These are phyloP conservation scores for Forsythia suspensa DNA, from an alignment of 257 asterid genomes.

Conservation along the genomic window DNA sequence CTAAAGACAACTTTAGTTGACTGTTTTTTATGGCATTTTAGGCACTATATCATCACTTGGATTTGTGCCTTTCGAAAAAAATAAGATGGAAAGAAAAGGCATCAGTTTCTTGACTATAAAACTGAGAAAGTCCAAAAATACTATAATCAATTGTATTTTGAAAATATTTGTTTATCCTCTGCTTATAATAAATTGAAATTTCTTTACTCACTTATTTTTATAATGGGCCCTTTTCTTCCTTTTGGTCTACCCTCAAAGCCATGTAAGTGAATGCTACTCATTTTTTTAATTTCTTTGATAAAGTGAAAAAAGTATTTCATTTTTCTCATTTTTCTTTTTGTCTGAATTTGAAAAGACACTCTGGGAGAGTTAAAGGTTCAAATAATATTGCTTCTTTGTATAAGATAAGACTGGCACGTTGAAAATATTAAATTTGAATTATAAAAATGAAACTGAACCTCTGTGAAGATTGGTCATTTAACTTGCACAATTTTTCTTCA, in stretches of 20 bases:
- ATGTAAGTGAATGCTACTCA: not conserved
- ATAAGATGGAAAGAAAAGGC: not conserved
- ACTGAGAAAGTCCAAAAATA: not conserved
- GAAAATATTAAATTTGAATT: not conserved
- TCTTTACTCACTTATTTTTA: not conserved
- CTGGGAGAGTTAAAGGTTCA: not conserved
- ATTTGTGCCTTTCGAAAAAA: not conserved
- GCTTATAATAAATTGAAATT: not conserved
- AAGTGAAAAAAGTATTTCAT: not conserved
- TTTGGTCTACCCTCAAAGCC: not conserved
- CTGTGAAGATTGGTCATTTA: not conserved
- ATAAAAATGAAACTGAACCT: not conserved
- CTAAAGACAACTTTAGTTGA: not conserved
- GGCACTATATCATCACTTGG: not conserved
- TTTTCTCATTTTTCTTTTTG: not conserved
- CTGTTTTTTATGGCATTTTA: not conserved
- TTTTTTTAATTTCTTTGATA: not conserved
- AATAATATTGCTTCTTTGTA: not conserved
- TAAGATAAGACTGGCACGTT: not conserved
- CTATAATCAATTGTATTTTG: not conserved
- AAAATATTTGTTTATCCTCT: not conserved
- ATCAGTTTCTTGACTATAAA: not conserved
- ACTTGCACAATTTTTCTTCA: conserved; percentile 25
- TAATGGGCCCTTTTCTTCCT: not conserved
- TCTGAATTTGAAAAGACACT: not conserved